These are phyloP conservation scores for Exophiala spinifera DNA, from an alignment of 2,329 filamentous ascomycete species.

Conservation along the genomic window DNA sequence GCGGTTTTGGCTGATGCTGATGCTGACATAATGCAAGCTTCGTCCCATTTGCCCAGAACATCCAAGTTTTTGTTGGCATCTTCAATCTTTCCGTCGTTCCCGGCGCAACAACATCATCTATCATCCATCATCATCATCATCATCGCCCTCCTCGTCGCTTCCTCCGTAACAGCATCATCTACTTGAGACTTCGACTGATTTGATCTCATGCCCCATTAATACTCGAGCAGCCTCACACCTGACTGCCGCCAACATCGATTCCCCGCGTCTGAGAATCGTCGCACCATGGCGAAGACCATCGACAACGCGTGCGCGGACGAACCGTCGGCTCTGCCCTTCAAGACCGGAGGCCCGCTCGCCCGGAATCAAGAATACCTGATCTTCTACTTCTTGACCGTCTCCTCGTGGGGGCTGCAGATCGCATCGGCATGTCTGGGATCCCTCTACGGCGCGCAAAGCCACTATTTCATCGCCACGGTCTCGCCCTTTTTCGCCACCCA, in stretches of 20 bases:
- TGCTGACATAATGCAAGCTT: too few species aligned
- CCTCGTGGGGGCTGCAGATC: conserved; percentile 16
- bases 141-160: not conserved
- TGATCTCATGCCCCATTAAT: too few species aligned
- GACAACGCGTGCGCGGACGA: conserved; percentile 15
- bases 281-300: conserved; percentile 17
- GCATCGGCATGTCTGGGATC: conserved; percentile 18
- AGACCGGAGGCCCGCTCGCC: conserved; percentile 14
- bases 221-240: not conserved
- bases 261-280: not conserved
- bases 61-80: too few species aligned
- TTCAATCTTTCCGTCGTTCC: too few species aligned
- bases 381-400: conserved; percentile 21
- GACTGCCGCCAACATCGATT: not conserved
- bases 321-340: conserved; percentile 15
- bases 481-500: conserved; percentile 15
- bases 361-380: conserved; percentile 21
- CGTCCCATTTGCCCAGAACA: too few species aligned
- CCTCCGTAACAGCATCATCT: not conserved
- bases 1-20: too few species aligned
- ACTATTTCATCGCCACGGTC: conserved; percentile 19
- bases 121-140: not conserved
- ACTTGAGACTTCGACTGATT: not conserved
- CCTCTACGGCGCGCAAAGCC: conserved; percentile 19
- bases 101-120: not conserved